A percentile compares a stretch with the other conserved stretches of the same genome.
Conservation (phyloP, 495 filamentous ascomycete species). For the Daldinia loculata region DNA sequence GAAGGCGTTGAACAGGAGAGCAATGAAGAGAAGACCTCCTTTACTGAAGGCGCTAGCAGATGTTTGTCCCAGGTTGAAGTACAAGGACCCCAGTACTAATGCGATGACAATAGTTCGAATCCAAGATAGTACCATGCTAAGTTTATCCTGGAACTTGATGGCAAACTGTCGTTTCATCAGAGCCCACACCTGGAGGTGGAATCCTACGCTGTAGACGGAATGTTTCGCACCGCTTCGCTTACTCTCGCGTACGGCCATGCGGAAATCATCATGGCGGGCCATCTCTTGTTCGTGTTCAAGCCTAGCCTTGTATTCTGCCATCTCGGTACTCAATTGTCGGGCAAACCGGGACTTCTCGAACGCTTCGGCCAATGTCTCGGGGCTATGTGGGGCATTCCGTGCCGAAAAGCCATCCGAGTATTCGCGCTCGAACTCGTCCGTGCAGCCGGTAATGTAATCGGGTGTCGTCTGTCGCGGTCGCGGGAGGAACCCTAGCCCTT, state of each 20-base stretch:
- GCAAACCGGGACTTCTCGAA: slow-evolving; percentile 71
- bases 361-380: slow-evolving; percentile 69
- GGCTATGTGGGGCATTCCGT: slow-evolving; percentile 70
- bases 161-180: slow-evolving; percentile 83
- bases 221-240: slow-evolving; percentile 75
- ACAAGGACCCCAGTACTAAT: slow-evolving; percentile 80
- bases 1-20: slow-evolving; percentile 81
- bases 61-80: slow-evolving; percentile 71
- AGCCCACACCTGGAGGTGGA: slow-evolving; percentile 81
- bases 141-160: slow-evolving; percentile 85
- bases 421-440: slow-evolving; percentile 82
- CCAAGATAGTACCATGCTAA: slow-evolving; percentile 78
- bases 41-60: slow-evolving; percentile 78
- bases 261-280: slow-evolving; percentile 76
- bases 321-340: slow-evolving; percentile 67
- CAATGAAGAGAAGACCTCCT: slow-evolving; percentile 78
- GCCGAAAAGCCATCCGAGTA: slow-evolving; percentile 70
- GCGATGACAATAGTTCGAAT: slow-evolving; percentile 77
- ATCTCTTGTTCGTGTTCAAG: slow-evolving; percentile 65
- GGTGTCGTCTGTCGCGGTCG: slow-evolving; percentile 86
- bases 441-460: slow-evolving; percentile 86
- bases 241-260: slow-evolving; percentile 75
- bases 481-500: slow-evolving; percentile 78
- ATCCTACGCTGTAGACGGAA: slow-evolving; percentile 83
- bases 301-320: slow-evolving; percentile 68